These are phyloP conservation scores for Aureobasidium sp. DNA, from an alignment of 2,329 filamentous ascomycete genomes.

Conservation along the genomic window DNA sequence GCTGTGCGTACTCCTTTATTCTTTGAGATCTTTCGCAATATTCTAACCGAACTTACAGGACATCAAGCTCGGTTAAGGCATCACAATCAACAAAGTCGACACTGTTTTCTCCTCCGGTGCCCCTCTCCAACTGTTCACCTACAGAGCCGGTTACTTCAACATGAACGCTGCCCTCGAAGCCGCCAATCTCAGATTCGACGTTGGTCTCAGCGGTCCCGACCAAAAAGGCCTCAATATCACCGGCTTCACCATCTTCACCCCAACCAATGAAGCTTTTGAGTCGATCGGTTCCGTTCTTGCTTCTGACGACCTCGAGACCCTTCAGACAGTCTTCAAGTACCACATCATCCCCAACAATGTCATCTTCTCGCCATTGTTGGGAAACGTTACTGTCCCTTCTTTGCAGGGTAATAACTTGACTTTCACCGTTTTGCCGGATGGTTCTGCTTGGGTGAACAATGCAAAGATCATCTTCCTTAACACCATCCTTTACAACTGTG, in stretches of 20 bases:
- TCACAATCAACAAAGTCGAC: conserved; percentile 27
- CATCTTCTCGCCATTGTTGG: conserved; percentile 36
- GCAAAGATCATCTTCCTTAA: conserved; percentile 57
- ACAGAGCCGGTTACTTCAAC: background rate
- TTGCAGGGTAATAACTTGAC: conserved; percentile 43
- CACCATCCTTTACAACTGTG: conserved; percentile 61
- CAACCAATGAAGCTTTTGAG: conserved; percentile 35
- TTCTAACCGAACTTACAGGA: too few species aligned
- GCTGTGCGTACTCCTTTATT: too few species aligned
- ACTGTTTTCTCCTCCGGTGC: conserved; percentile 21
- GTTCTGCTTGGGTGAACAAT: conserved; percentile 54
- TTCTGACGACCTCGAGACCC: conserved; percentile 31
- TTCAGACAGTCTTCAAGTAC: conserved; percentile 38
- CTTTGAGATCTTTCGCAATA: too few species aligned
- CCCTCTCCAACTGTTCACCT: conserved; percentile 17
- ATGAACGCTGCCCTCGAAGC: conserved; percentile 24
- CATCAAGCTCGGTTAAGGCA: conserved; percentile 22
- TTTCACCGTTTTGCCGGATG: conserved; percentile 48
- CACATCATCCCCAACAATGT: conserved; percentile 36
- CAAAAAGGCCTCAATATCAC: conserved; percentile 17
- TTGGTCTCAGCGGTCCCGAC: conserved; percentile 6
- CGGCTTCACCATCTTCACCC: conserved; percentile 27
- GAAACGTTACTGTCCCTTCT: conserved; percentile 31
- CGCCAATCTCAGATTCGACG: conserved; percentile 13
- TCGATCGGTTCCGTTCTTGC: conserved; percentile 38